phyloP scores from a whole-genome alignment of 2,329 filamentous ascomycete genomes.

The Monilinia aucupariae region DNA sequence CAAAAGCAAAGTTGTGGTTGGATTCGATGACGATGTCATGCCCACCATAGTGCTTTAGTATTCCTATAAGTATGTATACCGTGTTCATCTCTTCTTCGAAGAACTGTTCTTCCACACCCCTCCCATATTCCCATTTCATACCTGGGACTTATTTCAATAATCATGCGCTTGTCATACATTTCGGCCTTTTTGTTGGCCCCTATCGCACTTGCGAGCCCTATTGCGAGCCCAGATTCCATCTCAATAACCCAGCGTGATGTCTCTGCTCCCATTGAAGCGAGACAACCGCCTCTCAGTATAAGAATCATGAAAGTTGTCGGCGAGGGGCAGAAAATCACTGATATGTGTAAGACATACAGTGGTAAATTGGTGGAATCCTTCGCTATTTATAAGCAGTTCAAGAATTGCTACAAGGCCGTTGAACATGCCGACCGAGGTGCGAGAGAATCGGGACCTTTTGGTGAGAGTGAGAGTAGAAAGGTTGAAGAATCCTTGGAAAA shows the following conservation, averaged over 20 bases:
- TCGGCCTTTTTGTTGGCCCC: neutral
- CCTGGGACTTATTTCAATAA: neutral
- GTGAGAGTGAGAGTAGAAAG: neutral
- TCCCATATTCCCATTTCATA: neutral
- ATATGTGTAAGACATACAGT: neutral
- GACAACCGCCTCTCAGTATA: neutral
- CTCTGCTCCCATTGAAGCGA: neutral
- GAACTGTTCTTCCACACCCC: neutral
- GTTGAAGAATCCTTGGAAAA: neutral
- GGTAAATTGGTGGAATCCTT: neutral
- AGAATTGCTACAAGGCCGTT: neutral
- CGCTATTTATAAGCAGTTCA: neutral
- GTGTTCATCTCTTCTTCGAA: neutral
- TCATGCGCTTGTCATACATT: neutral
- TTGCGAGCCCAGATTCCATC: neutral
- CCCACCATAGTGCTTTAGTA: neutral
- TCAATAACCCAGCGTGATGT: neutral
- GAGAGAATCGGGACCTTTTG: neutral
- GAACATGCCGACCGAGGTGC: neutral
- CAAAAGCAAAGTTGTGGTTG: neutral
- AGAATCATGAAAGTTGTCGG: neutral
- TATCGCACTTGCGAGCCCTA: neutral
- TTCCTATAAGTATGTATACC: neutral
- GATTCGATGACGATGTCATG: neutral
- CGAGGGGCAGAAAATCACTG: neutral